Evolutionary conservation across 2,329 filamentous ascomycete genomes (phyloP), one percentile per base, ranked within the genome.

Genomic region (Penicillium janthinellum): DNA sequence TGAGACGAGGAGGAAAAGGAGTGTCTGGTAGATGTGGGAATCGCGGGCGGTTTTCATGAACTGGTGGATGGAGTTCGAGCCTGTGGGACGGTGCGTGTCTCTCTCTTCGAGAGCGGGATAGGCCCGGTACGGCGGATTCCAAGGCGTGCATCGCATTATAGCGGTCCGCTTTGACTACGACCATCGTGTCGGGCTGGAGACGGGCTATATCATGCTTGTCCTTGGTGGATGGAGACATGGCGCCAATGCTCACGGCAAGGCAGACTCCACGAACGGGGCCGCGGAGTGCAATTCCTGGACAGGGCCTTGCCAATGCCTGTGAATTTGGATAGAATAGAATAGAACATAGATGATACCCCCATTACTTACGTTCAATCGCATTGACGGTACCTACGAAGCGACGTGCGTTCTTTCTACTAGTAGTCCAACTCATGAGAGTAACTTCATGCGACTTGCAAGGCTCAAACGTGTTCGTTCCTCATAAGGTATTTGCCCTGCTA

Each of bases 381-480:
- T 20, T 20, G 45, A 47, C 45, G 34, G 11, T 17, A 48, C 28
- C 10, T 48, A 35, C 28, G 45, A 12, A 14, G 12, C 14, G 8
- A 49, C 31, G 34, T 1, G 15, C n/a, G 2, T 3, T 7, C 11
- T 17, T 3, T 7, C 11, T 17, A 49, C 8, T 2, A n/a, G 14
- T 31, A 35, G 15, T 17, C 15, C 39, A 39, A 12, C 7, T 12
- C 8, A 28, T 4, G 3, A n/a, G n/a, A 39, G 5, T n/a, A 17
- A 20, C 5, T 10, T 34, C 20, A 31, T 31, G 38, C 22, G 5
- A n/a, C 10, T 42, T 20, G 25, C 37, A 41, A 41, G 25, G 37
- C 28, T 35, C 57, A 17, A 31, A 47, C 20, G 22, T 44, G 15
- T 52, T 61, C 56, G 42, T 61, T 58, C 45, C 57, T 59, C 54